phyloP scores from a whole-genome alignment of 2,329 filamentous ascomycete species.

The Verticillium alfalfae region DNA sequence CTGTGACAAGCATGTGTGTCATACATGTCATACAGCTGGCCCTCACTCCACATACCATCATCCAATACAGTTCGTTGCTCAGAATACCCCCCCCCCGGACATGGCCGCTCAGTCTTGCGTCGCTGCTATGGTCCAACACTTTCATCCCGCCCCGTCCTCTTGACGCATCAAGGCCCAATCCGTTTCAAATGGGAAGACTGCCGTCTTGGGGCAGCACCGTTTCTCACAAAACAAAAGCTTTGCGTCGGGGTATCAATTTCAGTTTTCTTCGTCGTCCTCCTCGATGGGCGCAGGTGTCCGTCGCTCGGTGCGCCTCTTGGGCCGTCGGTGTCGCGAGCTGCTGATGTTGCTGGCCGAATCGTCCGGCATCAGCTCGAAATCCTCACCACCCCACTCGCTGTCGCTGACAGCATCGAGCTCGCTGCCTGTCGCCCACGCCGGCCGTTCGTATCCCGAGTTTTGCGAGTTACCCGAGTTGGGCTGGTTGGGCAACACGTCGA shows the following conservation, averaged over 20 bases:
- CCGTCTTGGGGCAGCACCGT: background rate
- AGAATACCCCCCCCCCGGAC: background rate
- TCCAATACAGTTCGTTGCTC: background rate
- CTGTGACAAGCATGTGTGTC: no score
- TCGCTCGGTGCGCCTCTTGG: slow-evolving; percentile 62
- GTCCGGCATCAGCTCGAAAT: slow-evolving; percentile 64
- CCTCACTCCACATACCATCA: background rate
- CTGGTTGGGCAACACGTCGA: slow-evolving; percentile 44
- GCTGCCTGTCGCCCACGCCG: slow-evolving; percentile 36
- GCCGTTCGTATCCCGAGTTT: slow-evolving; percentile 39
- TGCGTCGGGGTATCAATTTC: background rate
- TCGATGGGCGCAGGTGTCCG: slow-evolving; percentile 68
- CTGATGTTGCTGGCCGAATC: slow-evolving; percentile 78
- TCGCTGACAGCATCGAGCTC: slow-evolving; percentile 45
- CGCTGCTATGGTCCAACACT: background rate
- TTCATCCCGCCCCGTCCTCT: background rate
- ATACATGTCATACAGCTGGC: no score
- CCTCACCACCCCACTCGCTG: slow-evolving; percentile 53
- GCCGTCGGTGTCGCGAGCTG: slow-evolving; percentile 61
- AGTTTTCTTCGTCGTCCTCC: slow-evolving; percentile 62
- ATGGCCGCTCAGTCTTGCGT: background rate
- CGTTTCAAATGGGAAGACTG: background rate
- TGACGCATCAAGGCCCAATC: background rate
- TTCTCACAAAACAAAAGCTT: background rate
- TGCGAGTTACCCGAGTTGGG: slow-evolving; percentile 40